Conservation (phyloP, 306 rosid genomes). For the Rosa rugosa region DNA sequence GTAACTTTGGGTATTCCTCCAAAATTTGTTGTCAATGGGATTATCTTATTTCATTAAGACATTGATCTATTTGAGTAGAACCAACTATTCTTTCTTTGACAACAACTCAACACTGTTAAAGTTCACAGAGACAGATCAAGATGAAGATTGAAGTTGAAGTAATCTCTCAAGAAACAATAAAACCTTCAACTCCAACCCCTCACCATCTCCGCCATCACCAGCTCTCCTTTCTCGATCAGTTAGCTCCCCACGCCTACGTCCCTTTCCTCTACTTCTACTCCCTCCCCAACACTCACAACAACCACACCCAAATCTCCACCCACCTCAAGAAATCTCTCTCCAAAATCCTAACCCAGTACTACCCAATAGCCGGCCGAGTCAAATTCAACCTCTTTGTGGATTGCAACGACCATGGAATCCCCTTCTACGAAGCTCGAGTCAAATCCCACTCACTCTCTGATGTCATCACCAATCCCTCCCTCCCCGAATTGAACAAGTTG, state of each 20-base stretch:
- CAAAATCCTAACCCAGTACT: constrained; percentile 31
- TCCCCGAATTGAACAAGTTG: constrained; percentile 40
- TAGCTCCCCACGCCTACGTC: constrained; percentile 23
- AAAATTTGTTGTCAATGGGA: too few relatives aligned
- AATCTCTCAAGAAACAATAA: constrained; percentile 20
- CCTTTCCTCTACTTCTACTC: constrained; percentile 25
- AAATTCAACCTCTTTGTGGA: constrained; percentile 17
- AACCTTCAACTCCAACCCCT: constrained; percentile 31
- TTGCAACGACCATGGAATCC: constrained; percentile 54
- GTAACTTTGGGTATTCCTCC: too few relatives aligned
- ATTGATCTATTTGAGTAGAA: background rate
- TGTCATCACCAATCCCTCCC: constrained; percentile 28
- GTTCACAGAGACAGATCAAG: background rate
- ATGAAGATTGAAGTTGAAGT: constrained; percentile 23
- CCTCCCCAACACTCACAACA: constrained; percentile 34
- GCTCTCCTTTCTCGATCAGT: constrained; percentile 32
- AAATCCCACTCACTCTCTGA: constrained; percentile 29
- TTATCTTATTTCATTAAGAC: too few relatives aligned
- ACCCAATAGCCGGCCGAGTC: constrained; percentile 50
- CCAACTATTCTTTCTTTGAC: background rate
- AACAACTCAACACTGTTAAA: background rate
- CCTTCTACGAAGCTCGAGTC: constrained; percentile 40
- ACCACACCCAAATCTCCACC: constrained; percentile 31
- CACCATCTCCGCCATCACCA: constrained; percentile 24
- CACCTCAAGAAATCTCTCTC: constrained; percentile 51